Evolutionary conservation across 2,329 filamentous ascomycete genomes (phyloP).

Genomic region (Cladorrhinum sp.): DNA sequence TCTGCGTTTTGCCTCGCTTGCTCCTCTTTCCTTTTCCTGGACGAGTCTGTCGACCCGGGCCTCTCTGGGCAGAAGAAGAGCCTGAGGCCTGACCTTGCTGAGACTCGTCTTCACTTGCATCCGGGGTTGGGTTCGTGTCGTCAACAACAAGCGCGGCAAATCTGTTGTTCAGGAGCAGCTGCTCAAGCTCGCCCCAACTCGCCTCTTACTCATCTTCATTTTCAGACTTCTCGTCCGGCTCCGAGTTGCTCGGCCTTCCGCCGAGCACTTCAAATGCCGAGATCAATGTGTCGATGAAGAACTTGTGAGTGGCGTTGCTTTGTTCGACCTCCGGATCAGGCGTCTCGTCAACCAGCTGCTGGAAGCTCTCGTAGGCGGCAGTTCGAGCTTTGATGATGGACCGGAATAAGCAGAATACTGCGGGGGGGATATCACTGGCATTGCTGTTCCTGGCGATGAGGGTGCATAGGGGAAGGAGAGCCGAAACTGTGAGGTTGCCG

Average conservation of each 20-base stretch:
- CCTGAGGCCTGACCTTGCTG: slow-evolving; percentile 9
- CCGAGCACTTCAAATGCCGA: slow-evolving; percentile 37
- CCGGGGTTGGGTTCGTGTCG: slow-evolving; percentile 11
- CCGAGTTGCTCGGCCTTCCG: too few species aligned
- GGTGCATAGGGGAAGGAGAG: slow-evolving; percentile 38
- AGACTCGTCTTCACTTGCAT: slow-evolving; percentile 17
- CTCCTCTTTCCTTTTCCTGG: slow-evolving; percentile 17
- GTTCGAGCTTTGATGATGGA: slow-evolving; percentile 38
- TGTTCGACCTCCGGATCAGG: slow-evolving; percentile 36
- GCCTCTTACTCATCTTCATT: too few species aligned
- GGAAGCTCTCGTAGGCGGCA: slow-evolving; percentile 31
- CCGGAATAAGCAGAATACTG: slow-evolving; percentile 37
- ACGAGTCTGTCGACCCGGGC: too few species aligned
- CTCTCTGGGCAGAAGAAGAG: too few species aligned
- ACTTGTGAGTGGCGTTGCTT: slow-evolving; percentile 40
- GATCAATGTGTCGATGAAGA: slow-evolving; percentile 42
- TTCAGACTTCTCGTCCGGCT: too few species aligned
- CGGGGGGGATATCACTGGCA: slow-evolving; percentile 29
- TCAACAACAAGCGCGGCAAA: slow-evolving; percentile 29
- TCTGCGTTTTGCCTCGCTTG: slow-evolving; percentile 27
- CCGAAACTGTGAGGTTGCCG: slow-evolving; percentile 36
- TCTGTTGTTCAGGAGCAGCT: slow-evolving; percentile 32
- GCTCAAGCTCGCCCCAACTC: too few species aligned
- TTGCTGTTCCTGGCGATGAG: slow-evolving; percentile 38
- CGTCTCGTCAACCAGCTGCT: slow-evolving; percentile 31